phyloP scores from a whole-genome alignment of 2,329 filamentous ascomycete genomes.

The Fusarium falciforme region DNA sequence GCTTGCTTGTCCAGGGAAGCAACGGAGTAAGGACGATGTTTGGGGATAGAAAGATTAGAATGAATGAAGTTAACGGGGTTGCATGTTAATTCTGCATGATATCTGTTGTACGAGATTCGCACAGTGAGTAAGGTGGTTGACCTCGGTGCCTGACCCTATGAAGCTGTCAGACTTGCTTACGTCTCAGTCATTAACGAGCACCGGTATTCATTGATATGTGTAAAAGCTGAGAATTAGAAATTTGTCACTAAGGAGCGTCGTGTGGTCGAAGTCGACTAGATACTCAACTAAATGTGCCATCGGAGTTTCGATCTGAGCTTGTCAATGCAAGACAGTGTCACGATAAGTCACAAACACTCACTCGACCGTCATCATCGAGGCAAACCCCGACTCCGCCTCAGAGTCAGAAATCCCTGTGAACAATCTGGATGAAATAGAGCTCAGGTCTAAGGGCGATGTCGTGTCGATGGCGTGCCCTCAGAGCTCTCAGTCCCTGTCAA shows the following conservation, averaged over 20 bases:
- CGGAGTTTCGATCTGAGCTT: too few species aligned
- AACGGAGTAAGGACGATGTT: background rate
- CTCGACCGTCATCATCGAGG: background rate
- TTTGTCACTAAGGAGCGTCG: background rate
- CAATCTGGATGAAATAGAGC: background rate
- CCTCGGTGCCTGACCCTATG: background rate
- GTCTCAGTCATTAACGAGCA: background rate
- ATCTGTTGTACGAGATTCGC: background rate
- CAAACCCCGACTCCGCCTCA: background rate
- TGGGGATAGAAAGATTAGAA: background rate
- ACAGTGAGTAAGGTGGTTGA: background rate
- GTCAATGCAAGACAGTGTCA: background rate
- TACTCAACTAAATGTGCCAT: too few species aligned
- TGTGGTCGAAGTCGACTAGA: background rate
- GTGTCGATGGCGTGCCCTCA: background rate
- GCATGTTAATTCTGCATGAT: background rate
- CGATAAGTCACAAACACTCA: background rate
- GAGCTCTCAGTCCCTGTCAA: background rate
- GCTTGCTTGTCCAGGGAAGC: background rate
- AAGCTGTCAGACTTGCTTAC: background rate
- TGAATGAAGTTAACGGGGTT: background rate
- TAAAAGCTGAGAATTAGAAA: fast-evolving
- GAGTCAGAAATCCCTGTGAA: background rate
- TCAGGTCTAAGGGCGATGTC: background rate
- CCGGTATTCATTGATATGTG: too few species aligned